Conservation (phyloP, 768 basidiomycete genomes). For the Exidia glandulosa region DNA sequence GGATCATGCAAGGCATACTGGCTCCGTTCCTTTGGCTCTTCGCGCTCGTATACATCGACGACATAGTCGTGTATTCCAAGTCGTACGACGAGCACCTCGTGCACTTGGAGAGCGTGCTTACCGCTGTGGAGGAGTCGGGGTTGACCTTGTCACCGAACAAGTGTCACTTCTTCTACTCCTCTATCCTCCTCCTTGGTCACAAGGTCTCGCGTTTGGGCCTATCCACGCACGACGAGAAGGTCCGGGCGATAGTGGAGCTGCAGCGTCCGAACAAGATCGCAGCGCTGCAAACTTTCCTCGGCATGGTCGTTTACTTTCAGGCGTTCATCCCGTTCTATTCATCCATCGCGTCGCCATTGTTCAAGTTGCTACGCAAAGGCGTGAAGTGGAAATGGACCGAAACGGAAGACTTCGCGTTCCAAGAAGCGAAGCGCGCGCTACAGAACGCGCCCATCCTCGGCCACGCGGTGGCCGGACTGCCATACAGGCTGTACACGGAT, state of each 20-base stretch:
- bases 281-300: slow-evolving; percentile 24
- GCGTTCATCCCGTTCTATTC: slow-evolving; percentile 24
- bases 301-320: slow-evolving; percentile 29
- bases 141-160: slow-evolving; percentile 26
- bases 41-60: no score
- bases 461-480: slow-evolving; percentile 14
- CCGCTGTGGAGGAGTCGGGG: slow-evolving; percentile 13
- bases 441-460: no score
- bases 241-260: slow-evolving; percentile 22
- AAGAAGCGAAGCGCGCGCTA: no score
- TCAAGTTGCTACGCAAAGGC: no score
- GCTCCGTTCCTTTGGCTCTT: no score
- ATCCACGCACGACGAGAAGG: slow-evolving; percentile 27
- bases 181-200: slow-evolving; percentile 22
- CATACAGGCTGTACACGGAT: no score
- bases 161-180: slow-evolving; percentile 24
- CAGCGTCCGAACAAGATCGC: slow-evolving; percentile 12
- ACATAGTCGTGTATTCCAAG: slow-evolving; percentile 26
- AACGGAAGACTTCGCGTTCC: no score
- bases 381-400: no score
- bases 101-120: slow-evolving; percentile 11
- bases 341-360: no score
- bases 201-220: no score
- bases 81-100: slow-evolving; percentile 18
- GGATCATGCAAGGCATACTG: slow-evolving; percentile 31